These are phyloP conservation scores for Pachyrhizus erosus DNA, from an alignment of 306 rosid species.

Conservation along the genomic window DNA sequence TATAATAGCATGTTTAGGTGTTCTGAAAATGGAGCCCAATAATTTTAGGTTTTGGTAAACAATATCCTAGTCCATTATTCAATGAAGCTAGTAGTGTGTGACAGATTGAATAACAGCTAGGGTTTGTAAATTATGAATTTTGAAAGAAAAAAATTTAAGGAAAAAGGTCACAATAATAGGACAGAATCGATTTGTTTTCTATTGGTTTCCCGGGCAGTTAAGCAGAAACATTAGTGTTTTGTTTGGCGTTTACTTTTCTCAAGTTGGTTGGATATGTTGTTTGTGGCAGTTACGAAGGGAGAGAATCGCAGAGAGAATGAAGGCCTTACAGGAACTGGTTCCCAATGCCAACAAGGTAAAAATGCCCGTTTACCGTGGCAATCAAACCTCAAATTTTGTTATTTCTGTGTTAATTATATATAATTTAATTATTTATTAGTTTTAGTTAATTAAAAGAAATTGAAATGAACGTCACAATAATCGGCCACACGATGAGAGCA, in stretches of 20 bases:
- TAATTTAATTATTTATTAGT: too few species aligned
- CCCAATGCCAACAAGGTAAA: slow-evolving; percentile 95
- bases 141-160: neutral
- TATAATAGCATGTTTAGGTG: slow-evolving; percentile 33
- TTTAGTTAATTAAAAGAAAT: neutral
- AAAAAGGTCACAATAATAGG: neutral
- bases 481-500: neutral
- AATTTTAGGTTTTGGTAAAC: slow-evolving; percentile 21
- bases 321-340: slow-evolving; percentile 92
- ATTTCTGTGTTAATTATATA: neutral
- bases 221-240: neutral
- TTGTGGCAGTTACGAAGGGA: slow-evolving; percentile 87
- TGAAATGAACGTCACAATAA: neutral
- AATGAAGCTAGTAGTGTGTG: neutral
- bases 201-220: neutral
- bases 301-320: slow-evolving; percentile 98
- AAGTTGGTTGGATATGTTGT: neutral
- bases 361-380: neutral
- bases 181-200: slow-evolving; percentile 9
- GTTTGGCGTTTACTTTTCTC: neutral
- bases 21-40: slow-evolving; percentile 38
- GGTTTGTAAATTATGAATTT: neutral
- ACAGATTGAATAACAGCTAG: neutral
- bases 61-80: neutral
- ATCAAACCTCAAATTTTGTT: slow-evolving; percentile 12